Conservation (phyloP, 75 land plant species). For the Ceratopteris richardii region DNA sequence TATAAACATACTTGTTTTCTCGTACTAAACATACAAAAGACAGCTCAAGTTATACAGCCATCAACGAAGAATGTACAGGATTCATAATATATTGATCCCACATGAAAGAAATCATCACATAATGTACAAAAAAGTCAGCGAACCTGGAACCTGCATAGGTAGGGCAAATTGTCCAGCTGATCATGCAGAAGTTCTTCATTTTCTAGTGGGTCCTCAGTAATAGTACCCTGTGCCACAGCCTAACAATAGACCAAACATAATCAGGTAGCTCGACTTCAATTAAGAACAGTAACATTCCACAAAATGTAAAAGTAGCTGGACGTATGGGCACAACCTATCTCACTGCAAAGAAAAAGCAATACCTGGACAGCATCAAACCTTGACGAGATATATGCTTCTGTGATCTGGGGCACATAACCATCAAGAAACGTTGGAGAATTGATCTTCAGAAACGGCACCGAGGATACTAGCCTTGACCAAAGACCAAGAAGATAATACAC, state of each 20-base stretch:
- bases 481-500: conserved; percentile 92
- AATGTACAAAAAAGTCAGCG: no score
- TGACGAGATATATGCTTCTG: conserved; percentile 82
- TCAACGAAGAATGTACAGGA: no score
- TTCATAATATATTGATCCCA: no score
- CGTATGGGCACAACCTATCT: not conserved
- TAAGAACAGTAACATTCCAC: not conserved
- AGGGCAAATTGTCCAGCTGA: conserved; percentile 84
- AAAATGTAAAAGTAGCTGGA: not conserved
- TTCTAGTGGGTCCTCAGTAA: conserved; percentile 83
- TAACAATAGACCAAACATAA: conserved; percentile 24
- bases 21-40: conserved; percentile 49
- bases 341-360: not conserved
- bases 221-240: conserved; percentile 65
- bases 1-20: conserved; percentile 62
- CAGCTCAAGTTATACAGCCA: no score
- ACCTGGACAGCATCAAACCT: conserved; percentile 91
- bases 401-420: conserved; percentile 82
- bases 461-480: conserved; percentile 88
- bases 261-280: not conserved
- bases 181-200: conserved; percentile 93
- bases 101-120: no score
- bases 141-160: conserved; percentile 85
- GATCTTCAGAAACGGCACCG: conserved; percentile 87
- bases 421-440: conserved; percentile 80